Percentiles rank a stretch among this genome's conserved stretches.
These are phyloP conservation scores for Chenopodium quinoa DNA, from an alignment of 148 eudicot species.

Conservation along the genomic window DNA sequence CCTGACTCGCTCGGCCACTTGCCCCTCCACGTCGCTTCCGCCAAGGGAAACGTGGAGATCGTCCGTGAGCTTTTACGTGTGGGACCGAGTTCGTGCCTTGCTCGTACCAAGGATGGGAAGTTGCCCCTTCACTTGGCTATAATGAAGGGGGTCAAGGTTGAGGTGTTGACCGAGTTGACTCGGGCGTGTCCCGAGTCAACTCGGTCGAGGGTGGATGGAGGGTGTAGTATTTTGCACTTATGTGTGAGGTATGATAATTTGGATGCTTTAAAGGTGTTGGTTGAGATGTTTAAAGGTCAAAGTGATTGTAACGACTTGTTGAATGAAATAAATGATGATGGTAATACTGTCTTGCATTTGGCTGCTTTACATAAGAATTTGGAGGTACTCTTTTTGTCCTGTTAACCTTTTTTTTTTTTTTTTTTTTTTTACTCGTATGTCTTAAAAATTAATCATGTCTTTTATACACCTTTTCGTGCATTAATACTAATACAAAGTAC, in stretches of 20 bases:
- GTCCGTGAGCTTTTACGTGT: conserved; percentile 22
- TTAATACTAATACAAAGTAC: too few species aligned
- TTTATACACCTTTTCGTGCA: too few species aligned
- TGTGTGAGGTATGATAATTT: conserved; percentile 33
- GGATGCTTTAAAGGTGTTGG: conserved; percentile 29
- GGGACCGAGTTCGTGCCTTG: not conserved
- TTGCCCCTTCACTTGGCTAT: conserved; percentile 33
- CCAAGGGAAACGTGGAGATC: conserved; percentile 27
- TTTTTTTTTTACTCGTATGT: too few species aligned
- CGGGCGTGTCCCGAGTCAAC: conserved; percentile 28
- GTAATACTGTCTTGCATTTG: conserved; percentile 35
- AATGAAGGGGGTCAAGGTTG: conserved; percentile 26
- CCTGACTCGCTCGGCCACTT: conserved; percentile 29
- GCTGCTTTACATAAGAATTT: conserved; percentile 32
- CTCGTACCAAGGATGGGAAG: conserved; percentile 25
- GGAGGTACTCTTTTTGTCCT: conserved; percentile 21
- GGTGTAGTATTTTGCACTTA: conserved; percentile 31
- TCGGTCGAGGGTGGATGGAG: conserved; percentile 15
- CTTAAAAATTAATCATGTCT: too few species aligned
- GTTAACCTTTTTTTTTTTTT: not conserved
- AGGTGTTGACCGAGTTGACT: conserved; percentile 31
- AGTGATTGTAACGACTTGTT: conserved; percentile 18
- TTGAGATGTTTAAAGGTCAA: conserved; percentile 12
- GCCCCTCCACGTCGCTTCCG: conserved; percentile 37
- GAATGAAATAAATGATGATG: conserved; percentile 32